Evolutionary conservation across 2,329 filamentous ascomycete genomes (phyloP), one percentile per base, ranked within the genome.

Genomic region (Talaromyces sp.): DNA sequence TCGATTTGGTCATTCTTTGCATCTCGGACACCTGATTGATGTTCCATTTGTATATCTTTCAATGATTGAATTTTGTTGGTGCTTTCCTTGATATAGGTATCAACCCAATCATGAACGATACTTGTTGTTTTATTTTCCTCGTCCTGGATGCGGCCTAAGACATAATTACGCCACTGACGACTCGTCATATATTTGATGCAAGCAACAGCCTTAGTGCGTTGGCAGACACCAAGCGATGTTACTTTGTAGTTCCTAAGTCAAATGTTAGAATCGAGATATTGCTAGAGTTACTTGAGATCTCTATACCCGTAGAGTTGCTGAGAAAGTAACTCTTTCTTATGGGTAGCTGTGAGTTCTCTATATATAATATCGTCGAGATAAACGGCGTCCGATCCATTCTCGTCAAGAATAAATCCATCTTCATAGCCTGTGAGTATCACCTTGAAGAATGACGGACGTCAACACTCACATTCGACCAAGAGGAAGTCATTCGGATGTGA

Each of bases 351-450:
- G 8, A 79, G 64, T 16, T 76, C 75, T 27, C 68, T 68, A 50
- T 78, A 73, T 60, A 81, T 68, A 43, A 81, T 75, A 65, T 79
- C 75, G 67, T 81, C 79, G 3, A 81, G 72, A 57, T 77, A 79
- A 58, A 81, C 56, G 52, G 70, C 70, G 67, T 81, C 79, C 22
- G 72, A 79, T 14, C 73, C 69, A 50, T 80, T 81, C 22, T 73
- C 66, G 6, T 78, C 73, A 16, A 79, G 74, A 60, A 76, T 73
- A 63, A 81, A 81, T 1, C 79, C 79, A 68, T 81, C 79, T 81
- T 58, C 10, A 58, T 8, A 24, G 6, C 52, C 1, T 49, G 39
- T 49, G 7, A 58, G 19, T 19, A 39, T 16, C 9, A 47, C 37
- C 8, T 13, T 1, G 24, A 39, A 39, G 16, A 11, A 37, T 57